phyloP scores from a whole-genome alignment of 1,284 basidiomycete genomes.

The Tranzscheliella williamsii region DNA sequence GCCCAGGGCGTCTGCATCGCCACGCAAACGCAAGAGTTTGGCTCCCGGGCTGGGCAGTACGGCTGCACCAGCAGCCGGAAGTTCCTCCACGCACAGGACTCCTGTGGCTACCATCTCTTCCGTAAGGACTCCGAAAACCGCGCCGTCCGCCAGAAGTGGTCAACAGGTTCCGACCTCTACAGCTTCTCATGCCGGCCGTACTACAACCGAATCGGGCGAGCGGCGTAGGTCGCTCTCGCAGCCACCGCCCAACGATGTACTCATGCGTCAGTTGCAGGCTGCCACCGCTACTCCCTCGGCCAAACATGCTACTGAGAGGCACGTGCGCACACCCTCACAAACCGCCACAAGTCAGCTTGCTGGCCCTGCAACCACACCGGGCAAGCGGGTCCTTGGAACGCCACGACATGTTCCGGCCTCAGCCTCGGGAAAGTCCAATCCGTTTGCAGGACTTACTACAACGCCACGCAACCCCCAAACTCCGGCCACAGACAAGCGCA shows the following conservation, averaged over 20 bases:
- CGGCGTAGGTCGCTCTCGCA: constrained; percentile 36
- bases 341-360: background rate
- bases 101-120: constrained; percentile 1
- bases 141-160: constrained; percentile 4
- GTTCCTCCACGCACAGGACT: constrained; percentile 9
- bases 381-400: constrained; percentile 23
- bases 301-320: constrained; percentile 9
- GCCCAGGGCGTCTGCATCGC: too few species aligned
- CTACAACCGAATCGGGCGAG: constrained; percentile 1
- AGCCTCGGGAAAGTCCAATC: background rate
- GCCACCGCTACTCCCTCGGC: constrained; percentile 20
- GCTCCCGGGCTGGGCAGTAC: background rate
- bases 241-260: constrained; percentile 33
- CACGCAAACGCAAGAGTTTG: constrained; percentile 18
- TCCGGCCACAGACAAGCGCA: constrained; percentile 34
- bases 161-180: too few species aligned
- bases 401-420: constrained; percentile 8
- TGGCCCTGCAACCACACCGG: constrained; percentile 13
- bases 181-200: constrained; percentile 2
- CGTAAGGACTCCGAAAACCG: constrained; percentile 19
- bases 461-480: constrained; percentile 13
- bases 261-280: constrained; percentile 28
- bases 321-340: constrained; percentile 17
- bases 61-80: background rate
- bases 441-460: background rate